Percentiles rank a stretch among this genome's conserved stretches.
Conservation (phyloP, 306 rosid genomes). For the Rosa persica region DNA sequence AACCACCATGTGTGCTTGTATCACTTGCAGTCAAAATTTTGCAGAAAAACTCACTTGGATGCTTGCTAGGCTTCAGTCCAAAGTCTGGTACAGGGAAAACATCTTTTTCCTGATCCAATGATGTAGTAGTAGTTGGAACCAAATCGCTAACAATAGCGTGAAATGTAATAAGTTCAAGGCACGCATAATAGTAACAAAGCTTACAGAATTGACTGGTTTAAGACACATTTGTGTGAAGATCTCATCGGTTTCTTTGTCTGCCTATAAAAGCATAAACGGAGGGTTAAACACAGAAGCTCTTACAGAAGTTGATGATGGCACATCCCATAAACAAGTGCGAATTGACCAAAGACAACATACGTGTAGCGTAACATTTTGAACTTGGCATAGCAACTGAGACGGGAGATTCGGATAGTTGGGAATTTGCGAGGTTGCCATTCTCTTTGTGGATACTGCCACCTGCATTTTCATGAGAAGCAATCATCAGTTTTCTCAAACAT, state of each 20-base stretch:
- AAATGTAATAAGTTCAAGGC: constrained; percentile 3
- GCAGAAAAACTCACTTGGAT: constrained; percentile 93
- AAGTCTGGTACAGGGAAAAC: constrained; percentile 82
- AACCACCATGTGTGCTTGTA: constrained; percentile 93
- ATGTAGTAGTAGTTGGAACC: background rate
- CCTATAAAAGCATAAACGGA: constrained; percentile 47
- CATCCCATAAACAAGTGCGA: background rate
- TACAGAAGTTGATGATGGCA: background rate
- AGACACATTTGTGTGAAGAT: constrained; percentile 97
- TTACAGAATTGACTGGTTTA: constrained; percentile 88
- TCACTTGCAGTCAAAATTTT: constrained; percentile 96
- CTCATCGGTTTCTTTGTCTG: constrained; percentile 94
- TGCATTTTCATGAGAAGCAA: constrained; percentile 24
- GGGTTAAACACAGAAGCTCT: background rate
- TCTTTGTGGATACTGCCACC: constrained; percentile 94
- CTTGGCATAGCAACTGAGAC: constrained; percentile 88
- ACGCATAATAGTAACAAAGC: constrained; percentile 23
- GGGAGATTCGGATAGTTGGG: constrained; percentile 92
- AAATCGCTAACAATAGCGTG: background rate
- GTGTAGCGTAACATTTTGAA: constrained; percentile 80
- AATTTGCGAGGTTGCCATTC: constrained; percentile 87
- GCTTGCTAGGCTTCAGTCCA: constrained; percentile 76
- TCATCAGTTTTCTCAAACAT: constrained; percentile 17
- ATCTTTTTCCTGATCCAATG: constrained; percentile 68
- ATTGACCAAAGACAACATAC: constrained; percentile 40